Evolutionary conservation across 441 rosid species (phyloP), one percentile per base, ranked within the genome.

Genomic region (Erysimum pusillum): DNA sequence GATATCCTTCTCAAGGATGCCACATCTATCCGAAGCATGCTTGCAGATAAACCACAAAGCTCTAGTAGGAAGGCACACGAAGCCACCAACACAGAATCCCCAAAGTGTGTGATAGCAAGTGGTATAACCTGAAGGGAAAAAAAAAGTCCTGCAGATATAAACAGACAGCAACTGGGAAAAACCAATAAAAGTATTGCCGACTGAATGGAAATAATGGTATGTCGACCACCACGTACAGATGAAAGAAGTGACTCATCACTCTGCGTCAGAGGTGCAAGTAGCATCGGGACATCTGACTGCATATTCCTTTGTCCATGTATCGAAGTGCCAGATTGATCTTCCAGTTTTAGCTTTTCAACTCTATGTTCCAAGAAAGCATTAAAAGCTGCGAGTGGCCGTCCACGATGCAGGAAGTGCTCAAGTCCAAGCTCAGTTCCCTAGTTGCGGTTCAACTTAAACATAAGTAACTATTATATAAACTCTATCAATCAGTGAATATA

Each of bases 301-400:
- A 90, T 83, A 82, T 88, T 96, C 80, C 83, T 75, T 82, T 86
- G 93, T 64, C 89, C 92, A 73, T 76, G 88, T 54, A 71, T 76
- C 20, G 86, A 75, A 83, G 83, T 73, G 77, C 81, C 83, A 63
- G 95, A 71, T 39, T 76, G 87, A 57, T 84, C 88, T 84, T 87
- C 96, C 74, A 81, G 41, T 76, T 94, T 94, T 73, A 94, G 82
- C 78, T 89, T 87, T 78, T 82, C 89, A 76, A 86, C 88, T 83
- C 98, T 94, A 22, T 80, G 84, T 58, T 84, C 88, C 68, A 96
- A 90, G 80, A 96, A 85, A 77, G 90, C 87, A 80, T 90, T 91
- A 80, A 96, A 96, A 64, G 99, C 98, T 72, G 98, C 97, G 53
- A 96, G 87, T 9, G 98, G 90, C 73, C 99, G 98, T 61, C 99